Percentiles rank a stretch among this genome's conserved stretches.
Conservation (phyloP, 257 asterid species). For the Gentiana macrophylla region DNA sequence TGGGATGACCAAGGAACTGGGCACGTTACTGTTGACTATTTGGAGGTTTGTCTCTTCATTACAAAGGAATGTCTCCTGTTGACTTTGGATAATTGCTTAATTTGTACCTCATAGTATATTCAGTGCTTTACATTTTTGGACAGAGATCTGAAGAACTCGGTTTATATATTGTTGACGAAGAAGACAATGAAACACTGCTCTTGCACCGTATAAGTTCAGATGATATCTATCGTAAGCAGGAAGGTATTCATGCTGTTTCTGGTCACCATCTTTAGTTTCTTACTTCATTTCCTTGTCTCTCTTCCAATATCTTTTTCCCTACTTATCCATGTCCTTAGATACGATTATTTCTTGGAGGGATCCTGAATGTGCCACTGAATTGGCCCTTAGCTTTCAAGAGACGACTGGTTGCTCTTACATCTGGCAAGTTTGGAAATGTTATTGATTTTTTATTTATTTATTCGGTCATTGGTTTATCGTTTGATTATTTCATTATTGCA, state of each 20-base stretch:
- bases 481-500: no score
- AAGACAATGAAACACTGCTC: slow-evolving; percentile 70
- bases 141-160: slow-evolving; percentile 93
- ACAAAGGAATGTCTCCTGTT: not conserved
- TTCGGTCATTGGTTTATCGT: not conserved
- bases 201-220: slow-evolving; percentile 81
- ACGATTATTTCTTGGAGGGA: slow-evolving; percentile 98
- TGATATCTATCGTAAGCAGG: slow-evolving; percentile 94
- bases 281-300: not conserved
- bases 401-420: slow-evolving; percentile 83
- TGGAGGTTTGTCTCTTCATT: slow-evolving; percentile 47
- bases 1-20: slow-evolving; percentile 99
- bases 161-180: slow-evolving; percentile 71
- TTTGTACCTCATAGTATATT: not conserved
- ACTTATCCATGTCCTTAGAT: slow-evolving; percentile 30
- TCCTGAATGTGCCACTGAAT: slow-evolving; percentile 79
- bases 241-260: slow-evolving; percentile 37
- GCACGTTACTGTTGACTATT: slow-evolving; percentile 75
- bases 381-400: slow-evolving; percentile 99
- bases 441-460: not conserved
- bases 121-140: slow-evolving; percentile 10
- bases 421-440: slow-evolving; percentile 54
- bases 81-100: slow-evolving; percentile 1
- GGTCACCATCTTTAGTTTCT: not conserved
- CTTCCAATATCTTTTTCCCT: not conserved